Conservation (phyloP, 2,329 filamentous ascomycete genomes). For the Emmonsiellopsis sp. region DNA sequence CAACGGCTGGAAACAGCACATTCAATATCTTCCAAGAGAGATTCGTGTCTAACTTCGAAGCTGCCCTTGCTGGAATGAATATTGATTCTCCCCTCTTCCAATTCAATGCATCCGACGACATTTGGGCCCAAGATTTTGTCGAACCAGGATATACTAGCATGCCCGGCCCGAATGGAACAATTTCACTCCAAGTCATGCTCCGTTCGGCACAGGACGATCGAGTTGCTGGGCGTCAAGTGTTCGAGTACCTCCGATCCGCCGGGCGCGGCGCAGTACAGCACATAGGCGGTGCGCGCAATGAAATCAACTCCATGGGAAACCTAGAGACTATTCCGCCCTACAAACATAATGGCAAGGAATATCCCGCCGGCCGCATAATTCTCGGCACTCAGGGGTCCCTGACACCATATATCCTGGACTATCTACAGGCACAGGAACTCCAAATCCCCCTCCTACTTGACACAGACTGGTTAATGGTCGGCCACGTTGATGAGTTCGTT, state of each 20-base stretch:
- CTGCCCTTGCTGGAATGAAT: slow-evolving; percentile 8
- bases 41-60: slow-evolving; percentile 17
- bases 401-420: slow-evolving; percentile 17
- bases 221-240: slow-evolving; percentile 23
- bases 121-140: slow-evolving; percentile 34
- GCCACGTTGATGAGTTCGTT: slow-evolving; percentile 29
- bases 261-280: slow-evolving; percentile 26
- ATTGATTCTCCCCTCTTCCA: slow-evolving; percentile 14
- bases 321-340: slow-evolving; percentile 33
- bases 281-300: slow-evolving; percentile 10
- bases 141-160: slow-evolving; percentile 33
- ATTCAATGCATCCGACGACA: slow-evolving; percentile 20
- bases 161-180: slow-evolving; percentile 26
- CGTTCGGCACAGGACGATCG: slow-evolving; percentile 18
- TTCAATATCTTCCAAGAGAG: slow-evolving; percentile 1
- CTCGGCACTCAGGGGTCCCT: slow-evolving; percentile 11
- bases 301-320: slow-evolving; percentile 24
- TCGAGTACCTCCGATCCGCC: slow-evolving; percentile 22
- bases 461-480: slow-evolving; percentile 22
- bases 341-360: slow-evolving; percentile 8
- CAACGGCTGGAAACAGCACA: slow-evolving; percentile 6
- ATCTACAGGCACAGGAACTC: slow-evolving; percentile 26
- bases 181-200: slow-evolving; percentile 27
- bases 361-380: slow-evolving; percentile 18
- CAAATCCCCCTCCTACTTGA: slow-evolving; percentile 30